Percentiles rank a stretch among this genome's conserved stretches.
These are phyloP conservation scores for Beauveria sp. DNA, from an alignment of 2,329 filamentous ascomycete species.

Conservation along the genomic window DNA sequence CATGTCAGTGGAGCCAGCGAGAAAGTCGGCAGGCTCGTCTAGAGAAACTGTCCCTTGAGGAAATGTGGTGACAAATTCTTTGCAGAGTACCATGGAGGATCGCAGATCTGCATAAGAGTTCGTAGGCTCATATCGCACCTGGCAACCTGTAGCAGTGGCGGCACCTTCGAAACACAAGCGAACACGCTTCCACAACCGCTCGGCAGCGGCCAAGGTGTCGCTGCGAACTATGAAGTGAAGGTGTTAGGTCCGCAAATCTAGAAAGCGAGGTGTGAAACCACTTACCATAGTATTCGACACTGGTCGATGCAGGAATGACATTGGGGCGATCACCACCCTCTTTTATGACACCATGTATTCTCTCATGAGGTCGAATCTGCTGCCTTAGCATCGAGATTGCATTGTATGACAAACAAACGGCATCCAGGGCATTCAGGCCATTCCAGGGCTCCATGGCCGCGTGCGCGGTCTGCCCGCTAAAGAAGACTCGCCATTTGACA, in stretches of 20 bases:
- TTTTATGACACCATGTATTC: constrained; percentile 42
- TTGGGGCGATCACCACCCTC: constrained; percentile 33
- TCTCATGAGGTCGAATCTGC: constrained; percentile 39
- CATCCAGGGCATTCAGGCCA: constrained; percentile 43
- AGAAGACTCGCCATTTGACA: constrained; percentile 25
- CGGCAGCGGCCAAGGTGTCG: constrained; percentile 21
- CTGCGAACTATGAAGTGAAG: constrained; percentile 18
- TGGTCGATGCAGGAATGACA: constrained; percentile 33
- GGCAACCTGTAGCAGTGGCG: constrained; percentile 22
- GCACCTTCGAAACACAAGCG: constrained; percentile 24
- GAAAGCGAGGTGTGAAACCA: constrained; percentile 10
- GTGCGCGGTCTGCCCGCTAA: constrained; percentile 37
- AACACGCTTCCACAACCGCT: constrained; percentile 21
- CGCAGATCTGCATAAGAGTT: constrained; percentile 35
- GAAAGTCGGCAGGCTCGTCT: constrained; percentile 22
- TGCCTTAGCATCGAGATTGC: constrained; percentile 39
- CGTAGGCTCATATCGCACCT: constrained; percentile 14
- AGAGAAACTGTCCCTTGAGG: constrained; percentile 26
- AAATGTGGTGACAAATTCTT: constrained; percentile 33
- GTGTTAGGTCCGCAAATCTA: neutral
- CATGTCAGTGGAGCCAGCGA: constrained; percentile 37
- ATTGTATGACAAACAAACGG: constrained; percentile 33
- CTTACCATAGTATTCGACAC: constrained; percentile 30
- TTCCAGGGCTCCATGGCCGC: constrained; percentile 42
- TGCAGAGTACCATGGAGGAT: constrained; percentile 33